These are phyloP conservation scores for Paracoccidioides lutzii DNA, from an alignment of 2,329 filamentous ascomycete genomes.

Conservation along the genomic window DNA sequence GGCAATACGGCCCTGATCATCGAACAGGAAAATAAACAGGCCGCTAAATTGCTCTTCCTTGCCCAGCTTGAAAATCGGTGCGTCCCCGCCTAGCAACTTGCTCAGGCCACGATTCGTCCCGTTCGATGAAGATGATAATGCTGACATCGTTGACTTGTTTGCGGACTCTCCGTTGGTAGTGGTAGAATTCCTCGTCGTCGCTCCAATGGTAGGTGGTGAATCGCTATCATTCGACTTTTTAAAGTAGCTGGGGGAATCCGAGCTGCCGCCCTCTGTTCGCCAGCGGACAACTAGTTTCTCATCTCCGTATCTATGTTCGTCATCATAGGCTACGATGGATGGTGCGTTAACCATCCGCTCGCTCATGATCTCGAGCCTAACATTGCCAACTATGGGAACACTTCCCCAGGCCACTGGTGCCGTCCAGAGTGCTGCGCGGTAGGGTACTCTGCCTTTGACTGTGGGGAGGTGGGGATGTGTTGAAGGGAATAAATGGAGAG, in stretches of 20 bases:
- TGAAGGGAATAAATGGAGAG: constrained; percentile 52
- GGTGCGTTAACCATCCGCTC: constrained; percentile 67
- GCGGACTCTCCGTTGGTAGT: not conserved
- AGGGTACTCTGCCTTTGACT: constrained; percentile 82
- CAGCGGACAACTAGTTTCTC: constrained; percentile 88
- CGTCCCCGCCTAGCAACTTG: constrained; percentile 40
- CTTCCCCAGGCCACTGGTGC: constrained; percentile 92
- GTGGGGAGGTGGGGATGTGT: constrained; percentile 58
- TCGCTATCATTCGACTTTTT: not conserved
- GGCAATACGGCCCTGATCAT: constrained; percentile 66
- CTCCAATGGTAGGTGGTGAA: not conserved
- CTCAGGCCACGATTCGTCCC: constrained; percentile 30
- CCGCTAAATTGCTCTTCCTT: constrained; percentile 71
- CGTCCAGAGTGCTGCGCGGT: constrained; percentile 89
- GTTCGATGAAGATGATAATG: constrained; percentile 16
- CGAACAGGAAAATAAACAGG: constrained; percentile 92
- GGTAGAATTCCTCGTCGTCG: not conserved
- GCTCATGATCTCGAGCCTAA: constrained; percentile 72
- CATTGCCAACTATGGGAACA: constrained; percentile 79
- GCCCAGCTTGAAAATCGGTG: constrained; percentile 37
- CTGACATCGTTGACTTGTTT: constrained; percentile 6
- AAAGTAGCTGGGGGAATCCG: constrained; percentile 1
- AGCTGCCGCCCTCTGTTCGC: constrained; percentile 45
- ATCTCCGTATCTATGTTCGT: constrained; percentile 27
- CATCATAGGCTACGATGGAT: constrained; percentile 25